phyloP scores from a whole-genome alignment of 352 stramenopile genomes.

The Blastocystis hominis region DNA sequence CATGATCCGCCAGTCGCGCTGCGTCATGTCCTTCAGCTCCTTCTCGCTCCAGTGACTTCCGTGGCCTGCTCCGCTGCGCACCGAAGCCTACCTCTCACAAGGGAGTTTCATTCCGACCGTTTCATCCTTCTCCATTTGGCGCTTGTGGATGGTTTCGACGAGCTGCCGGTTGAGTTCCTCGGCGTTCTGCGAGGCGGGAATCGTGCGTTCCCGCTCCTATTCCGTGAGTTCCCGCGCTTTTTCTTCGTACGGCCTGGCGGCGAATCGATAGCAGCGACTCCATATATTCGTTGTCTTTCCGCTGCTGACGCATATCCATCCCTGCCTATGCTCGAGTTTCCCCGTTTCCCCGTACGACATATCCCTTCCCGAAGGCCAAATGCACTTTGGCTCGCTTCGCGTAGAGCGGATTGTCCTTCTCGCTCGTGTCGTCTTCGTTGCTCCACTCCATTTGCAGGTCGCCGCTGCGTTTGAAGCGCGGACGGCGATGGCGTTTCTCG shows the following conservation, averaged over 20 bases:
- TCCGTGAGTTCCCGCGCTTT: conserved; percentile 68
- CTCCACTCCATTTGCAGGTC: conserved; percentile 85
- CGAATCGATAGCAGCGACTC: conserved; percentile 13
- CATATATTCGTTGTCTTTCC: conserved; percentile 66
- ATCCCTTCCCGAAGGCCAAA: conserved; percentile 78
- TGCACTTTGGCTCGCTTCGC: conserved; percentile 76
- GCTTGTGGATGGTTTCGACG: conserved; percentile 58
- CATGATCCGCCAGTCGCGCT: conserved; percentile 96
- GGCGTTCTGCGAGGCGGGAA: conserved; percentile 60
- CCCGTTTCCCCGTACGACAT: conserved; percentile 65
- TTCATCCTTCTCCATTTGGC: conserved; percentile 57
- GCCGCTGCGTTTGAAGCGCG: conserved; percentile 70
- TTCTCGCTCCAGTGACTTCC: conserved; percentile 80
- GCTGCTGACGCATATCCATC: conserved; percentile 81
- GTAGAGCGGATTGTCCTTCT: conserved; percentile 80
- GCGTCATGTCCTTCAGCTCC: conserved; percentile 80
- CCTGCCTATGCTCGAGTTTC: conserved; percentile 63
- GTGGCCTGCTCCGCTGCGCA: conserved; percentile 65
- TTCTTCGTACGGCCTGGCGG: neutral
- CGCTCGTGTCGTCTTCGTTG: conserved; percentile 76
- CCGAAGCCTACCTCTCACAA: neutral
- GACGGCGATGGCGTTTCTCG: conserved; percentile 80
- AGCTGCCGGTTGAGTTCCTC: conserved; percentile 67
- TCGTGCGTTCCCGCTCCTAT: conserved; percentile 65
- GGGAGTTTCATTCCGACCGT: neutral